These are phyloP conservation scores for Vachellia pachyceras DNA, from an alignment of 306 rosid species.

Conservation along the genomic window DNA sequence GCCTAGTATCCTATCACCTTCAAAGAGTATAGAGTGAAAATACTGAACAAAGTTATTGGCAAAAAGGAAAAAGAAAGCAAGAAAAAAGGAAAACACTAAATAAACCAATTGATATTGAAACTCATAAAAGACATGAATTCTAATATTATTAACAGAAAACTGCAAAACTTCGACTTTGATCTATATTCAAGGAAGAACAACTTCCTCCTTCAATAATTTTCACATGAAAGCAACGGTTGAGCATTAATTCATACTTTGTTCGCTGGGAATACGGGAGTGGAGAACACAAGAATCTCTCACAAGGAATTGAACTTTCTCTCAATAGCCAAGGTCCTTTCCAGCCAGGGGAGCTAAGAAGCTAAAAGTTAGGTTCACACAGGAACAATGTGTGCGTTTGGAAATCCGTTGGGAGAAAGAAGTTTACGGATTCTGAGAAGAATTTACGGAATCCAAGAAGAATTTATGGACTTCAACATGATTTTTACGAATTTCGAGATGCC, in stretches of 20 bases:
- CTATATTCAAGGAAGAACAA: background rate
- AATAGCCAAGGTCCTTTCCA: background rate
- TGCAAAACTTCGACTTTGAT: background rate
- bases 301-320: background rate
- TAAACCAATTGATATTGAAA: background rate
- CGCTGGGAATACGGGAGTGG: background rate
- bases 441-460: no score
- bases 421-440: no score
- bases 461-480: no score
- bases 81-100: background rate
- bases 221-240: background rate
- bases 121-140: background rate
- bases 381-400: no score
- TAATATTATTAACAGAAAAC: background rate
- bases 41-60: background rate
- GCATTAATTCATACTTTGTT: background rate
- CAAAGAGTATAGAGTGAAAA: background rate
- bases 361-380: background rate
- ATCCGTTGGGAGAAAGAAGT: no score
- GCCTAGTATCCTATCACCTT: no score
- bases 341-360: background rate
- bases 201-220: background rate
- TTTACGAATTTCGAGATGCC: no score
- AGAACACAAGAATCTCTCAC: constrained; percentile 4
- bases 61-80: no score